phyloP scores from a whole-genome alignment of 305 asterid genomes.

The Fraxinus greggii region DNA sequence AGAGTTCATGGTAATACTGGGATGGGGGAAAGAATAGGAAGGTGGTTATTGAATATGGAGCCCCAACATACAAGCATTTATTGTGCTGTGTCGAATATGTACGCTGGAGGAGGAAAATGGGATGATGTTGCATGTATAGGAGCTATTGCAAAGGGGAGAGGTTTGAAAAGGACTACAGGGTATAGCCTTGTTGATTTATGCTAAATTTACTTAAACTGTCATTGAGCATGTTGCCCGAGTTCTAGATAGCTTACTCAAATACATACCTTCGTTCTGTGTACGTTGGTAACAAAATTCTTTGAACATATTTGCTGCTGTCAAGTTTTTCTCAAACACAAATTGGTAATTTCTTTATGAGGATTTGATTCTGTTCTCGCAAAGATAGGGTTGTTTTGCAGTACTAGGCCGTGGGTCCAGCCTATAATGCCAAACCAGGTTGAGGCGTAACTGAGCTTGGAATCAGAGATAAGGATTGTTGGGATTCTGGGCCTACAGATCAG shows the following conservation, averaged over 20 bases:
- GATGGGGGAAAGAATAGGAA: conserved; percentile 47
- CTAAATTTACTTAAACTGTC: background rate
- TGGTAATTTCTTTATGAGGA: background rate
- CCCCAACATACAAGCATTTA: conserved; percentile 41
- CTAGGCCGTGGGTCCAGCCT: background rate
- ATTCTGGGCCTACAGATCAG: background rate
- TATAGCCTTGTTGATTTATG: conserved; percentile 40
- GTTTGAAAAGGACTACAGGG: conserved; percentile 45
- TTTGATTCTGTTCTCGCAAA: background rate
- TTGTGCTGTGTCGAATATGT: conserved; percentile 47
- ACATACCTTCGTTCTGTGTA: background rate
- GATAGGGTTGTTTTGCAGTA: background rate
- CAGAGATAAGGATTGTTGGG: background rate
- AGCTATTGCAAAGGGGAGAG: conserved; percentile 37
- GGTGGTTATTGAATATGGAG: conserved; percentile 43
- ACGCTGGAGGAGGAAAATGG: conserved; percentile 58
- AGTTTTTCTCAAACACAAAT: background rate
- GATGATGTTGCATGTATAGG: conserved; percentile 40
- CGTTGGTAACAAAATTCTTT: background rate
- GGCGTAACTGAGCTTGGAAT: background rate
- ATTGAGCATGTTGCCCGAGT: background rate
- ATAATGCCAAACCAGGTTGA: background rate
- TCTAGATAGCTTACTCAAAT: background rate
- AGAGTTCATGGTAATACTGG: conserved; percentile 44
- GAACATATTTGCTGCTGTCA: background rate